phyloP scores from a whole-genome alignment of 371 early-diverging fungal genomes.

The Lichtheimia ramosa region DNA sequence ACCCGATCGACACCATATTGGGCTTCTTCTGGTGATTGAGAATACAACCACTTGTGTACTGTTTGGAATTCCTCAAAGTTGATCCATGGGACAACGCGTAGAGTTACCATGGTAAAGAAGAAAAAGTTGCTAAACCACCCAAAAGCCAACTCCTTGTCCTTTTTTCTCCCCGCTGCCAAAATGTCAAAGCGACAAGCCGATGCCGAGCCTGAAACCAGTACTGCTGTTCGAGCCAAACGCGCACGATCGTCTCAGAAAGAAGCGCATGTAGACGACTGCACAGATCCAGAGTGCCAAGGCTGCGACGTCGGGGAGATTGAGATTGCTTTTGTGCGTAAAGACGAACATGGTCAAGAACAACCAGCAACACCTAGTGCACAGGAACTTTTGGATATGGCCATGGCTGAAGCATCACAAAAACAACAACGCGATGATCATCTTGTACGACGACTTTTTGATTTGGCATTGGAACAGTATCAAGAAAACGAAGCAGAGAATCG shows the following conservation, averaged over 20 bases:
- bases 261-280: slow-evolving; percentile 51
- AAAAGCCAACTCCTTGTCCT: not conserved
- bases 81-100: slow-evolving; percentile 52
- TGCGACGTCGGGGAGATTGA: slow-evolving; percentile 65
- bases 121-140: not conserved
- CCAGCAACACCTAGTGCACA: slow-evolving; percentile 40
- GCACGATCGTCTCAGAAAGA: slow-evolving; percentile 14
- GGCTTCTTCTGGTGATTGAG: slow-evolving; percentile 3
- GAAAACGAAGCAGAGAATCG: slow-evolving; percentile 42
- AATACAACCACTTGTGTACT: slow-evolving; percentile 47
- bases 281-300: slow-evolving; percentile 51
- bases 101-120: slow-evolving; percentile 10
- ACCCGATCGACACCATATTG: slow-evolving; percentile 35
- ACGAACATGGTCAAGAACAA: slow-evolving; percentile 29
- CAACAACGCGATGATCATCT: slow-evolving; percentile 28
- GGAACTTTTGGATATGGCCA: slow-evolving; percentile 58
- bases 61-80: slow-evolving; percentile 41
- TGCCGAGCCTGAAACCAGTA: slow-evolving; percentile 7
- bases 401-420: slow-evolving; percentile 36
- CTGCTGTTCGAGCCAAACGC: slow-evolving; percentile 8
- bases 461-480: slow-evolving; percentile 58
- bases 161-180: not conserved
- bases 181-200: slow-evolving; percentile 19
- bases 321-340: slow-evolving; percentile 51
- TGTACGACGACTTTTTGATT: slow-evolving; percentile 54